A percentile compares a stretch with the other conserved stretches of the same genome.
Conservation (phyloP, 2,329 filamentous ascomycete species). For the Exutisphaerella laricina region DNA sequence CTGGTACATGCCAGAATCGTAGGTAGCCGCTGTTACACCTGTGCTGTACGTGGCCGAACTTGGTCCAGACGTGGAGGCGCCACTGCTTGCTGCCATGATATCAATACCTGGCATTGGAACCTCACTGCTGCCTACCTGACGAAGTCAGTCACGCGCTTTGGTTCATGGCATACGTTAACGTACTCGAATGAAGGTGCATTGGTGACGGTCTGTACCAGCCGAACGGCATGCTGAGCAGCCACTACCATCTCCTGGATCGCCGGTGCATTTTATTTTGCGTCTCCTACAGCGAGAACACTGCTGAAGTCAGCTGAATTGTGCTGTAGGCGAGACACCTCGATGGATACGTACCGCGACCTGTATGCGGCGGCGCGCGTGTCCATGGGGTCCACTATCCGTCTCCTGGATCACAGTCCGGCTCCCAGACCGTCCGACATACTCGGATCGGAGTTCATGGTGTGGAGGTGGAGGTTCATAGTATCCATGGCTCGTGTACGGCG, state of each 20-base stretch:
- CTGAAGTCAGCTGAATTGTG: constrained; percentile 9
- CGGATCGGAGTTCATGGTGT: constrained; percentile 23
- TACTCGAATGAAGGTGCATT: constrained; percentile 78
- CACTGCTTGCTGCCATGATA: constrained; percentile 13
- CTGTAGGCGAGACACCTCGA: constrained; percentile 4
- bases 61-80: constrained; percentile 7
- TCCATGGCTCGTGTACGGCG: constrained; percentile 22
- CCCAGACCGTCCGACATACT: constrained; percentile 19
- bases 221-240: constrained; percentile 79
- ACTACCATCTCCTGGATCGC: constrained; percentile 68
- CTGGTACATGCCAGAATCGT: constrained; percentile 13
- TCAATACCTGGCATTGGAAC: constrained; percentile 16
- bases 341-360: constrained; percentile 45
- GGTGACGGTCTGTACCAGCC: constrained; percentile 55
- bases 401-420: constrained; percentile 27
- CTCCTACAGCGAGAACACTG: constrained; percentile 87
- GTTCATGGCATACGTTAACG: background rate
- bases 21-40: constrained; percentile 12
- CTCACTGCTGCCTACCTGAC: constrained; percentile 18
- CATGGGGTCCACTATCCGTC: constrained; percentile 32
- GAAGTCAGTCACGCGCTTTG: background rate
- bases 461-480: constrained; percentile 21
- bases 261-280: constrained; percentile 91
- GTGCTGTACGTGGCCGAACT: constrained; percentile 13
- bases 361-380: constrained; percentile 46